These are phyloP conservation scores for Quercus dentata DNA, from an alignment of 306 rosid species.

Conservation along the genomic window DNA sequence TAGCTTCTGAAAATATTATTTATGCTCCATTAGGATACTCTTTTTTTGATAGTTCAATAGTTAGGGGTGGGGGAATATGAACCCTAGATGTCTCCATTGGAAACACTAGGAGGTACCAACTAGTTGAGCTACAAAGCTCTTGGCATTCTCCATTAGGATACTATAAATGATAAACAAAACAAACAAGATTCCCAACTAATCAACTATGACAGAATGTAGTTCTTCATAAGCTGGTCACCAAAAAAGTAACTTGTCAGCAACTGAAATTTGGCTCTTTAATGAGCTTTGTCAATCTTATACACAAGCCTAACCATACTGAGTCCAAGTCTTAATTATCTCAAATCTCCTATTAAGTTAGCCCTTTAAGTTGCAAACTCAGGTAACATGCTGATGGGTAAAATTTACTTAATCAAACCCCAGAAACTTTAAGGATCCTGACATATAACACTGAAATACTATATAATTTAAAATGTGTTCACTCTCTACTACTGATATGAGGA, in stretches of 20 bases:
- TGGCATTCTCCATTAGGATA: too few species aligned
- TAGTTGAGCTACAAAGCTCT: too few species aligned
- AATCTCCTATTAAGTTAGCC: background rate
- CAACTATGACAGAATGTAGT: conserved; percentile 3
- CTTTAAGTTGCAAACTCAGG: background rate
- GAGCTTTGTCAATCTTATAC: conserved; percentile 11
- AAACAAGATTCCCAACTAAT: conserved; percentile 1
- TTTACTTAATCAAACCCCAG: background rate
- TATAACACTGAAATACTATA: background rate
- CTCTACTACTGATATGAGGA: background rate
- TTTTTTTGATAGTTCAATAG: too few species aligned
- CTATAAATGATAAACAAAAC: conserved; percentile 14
- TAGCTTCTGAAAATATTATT: conserved; percentile 80
- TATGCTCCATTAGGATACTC: conserved; percentile 31
- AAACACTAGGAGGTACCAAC: too few species aligned
- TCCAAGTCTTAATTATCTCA: background rate
- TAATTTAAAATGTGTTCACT: background rate
- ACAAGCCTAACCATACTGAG: background rate
- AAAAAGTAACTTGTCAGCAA: conserved; percentile 4
- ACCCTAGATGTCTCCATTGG: too few species aligned
- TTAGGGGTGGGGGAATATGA: too few species aligned
- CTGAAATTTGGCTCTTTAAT: conserved; percentile 4
- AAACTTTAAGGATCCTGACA: background rate
- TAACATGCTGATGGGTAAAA: conserved; percentile 1
- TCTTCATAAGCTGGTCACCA: conserved; percentile 7